Evolutionary conservation across 352 stramenopile species (phyloP).

Genomic region (Plasmopara muralis): DNA sequence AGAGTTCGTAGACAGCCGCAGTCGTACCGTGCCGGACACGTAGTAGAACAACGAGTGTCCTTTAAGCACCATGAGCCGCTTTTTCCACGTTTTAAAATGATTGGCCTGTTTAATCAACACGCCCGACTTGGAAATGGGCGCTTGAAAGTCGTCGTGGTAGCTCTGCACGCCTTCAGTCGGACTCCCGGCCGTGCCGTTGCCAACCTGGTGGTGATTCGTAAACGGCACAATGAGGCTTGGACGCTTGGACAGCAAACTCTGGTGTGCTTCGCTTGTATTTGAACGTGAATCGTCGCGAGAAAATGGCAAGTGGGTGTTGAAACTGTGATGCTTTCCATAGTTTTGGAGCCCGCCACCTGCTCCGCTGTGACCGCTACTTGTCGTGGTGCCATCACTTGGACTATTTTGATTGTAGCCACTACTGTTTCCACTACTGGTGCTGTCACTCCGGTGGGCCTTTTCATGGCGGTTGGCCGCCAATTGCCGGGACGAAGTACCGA

Average conservation of each 20-base stretch:
- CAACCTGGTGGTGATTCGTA: constrained; percentile 20
- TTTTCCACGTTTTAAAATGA: constrained; percentile 88
- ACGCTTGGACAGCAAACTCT: constrained; percentile 63
- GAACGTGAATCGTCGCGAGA: constrained; percentile 24
- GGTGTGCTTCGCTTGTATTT: constrained; percentile 21
- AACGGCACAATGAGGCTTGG: constrained; percentile 77
- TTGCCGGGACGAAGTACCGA: constrained; percentile 42
- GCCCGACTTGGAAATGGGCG: constrained; percentile 73
- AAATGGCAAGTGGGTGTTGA: constrained; percentile 67
- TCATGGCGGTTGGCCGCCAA: constrained; percentile 21
- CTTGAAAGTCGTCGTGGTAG: constrained; percentile 76
- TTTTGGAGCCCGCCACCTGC: constrained; percentile 19
- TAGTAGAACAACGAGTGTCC: constrained; percentile 86
- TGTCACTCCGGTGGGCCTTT: constrained; percentile 28
- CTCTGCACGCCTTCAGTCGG: constrained; percentile 25
- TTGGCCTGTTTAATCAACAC: constrained; percentile 85
- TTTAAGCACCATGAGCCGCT: constrained; percentile 84
- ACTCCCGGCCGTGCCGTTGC: constrained; percentile 11
- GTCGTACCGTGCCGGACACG: constrained; percentile 71
- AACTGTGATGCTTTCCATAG: constrained; percentile 61
- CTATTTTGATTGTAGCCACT: constrained; percentile 28
- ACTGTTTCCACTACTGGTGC: constrained; percentile 27
- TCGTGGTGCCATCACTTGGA: constrained; percentile 28
- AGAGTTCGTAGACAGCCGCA: neutral
- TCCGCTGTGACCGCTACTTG: constrained; percentile 24